Evolutionary conservation across 2,329 filamentous ascomycete genomes (phyloP), one percentile per base, ranked within the genome.

Genomic region (Xylariales sp.): DNA sequence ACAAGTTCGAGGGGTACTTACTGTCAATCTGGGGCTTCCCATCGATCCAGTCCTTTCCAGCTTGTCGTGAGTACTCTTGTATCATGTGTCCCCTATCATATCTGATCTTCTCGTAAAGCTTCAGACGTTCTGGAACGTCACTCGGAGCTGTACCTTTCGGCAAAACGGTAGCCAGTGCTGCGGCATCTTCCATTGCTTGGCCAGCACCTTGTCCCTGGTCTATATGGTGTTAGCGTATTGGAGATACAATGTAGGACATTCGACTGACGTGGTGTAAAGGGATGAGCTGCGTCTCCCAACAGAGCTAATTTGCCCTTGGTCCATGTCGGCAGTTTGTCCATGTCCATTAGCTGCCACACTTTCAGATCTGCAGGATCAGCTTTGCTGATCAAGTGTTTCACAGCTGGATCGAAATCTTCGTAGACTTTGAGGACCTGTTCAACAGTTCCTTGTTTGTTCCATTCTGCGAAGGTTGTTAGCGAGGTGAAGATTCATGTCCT

Each of bases 111-210:
- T 84, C 64, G 50, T 84, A 84, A 0, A 86, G 61, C 40, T 66
- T 64, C 6, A 86, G 60, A 1, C 81, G 68, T 6, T 74, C 71
- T 0, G 71, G 60, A 0, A 86, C 61, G 0, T 79, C 73, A 0
- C 63, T 56, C 0, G 54, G 46, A 0, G 53, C 42, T 0, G 72
- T 73, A 0, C 69, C 71, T 0, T 50, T 47, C 0, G 72, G 70
- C 0, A 86, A 62, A 5, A 86, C 64, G 2, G 74, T 71, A 1
- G 68, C 71, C 1, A 87, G 54, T 0, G 79, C 71, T 0, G 73
- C 75, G 0, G 74, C 81, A 46, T 87, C 83, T 54, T 87, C 82
- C 31, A 86, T 84, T 0, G 83, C 82, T 43, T 76, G 66, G 0
- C 63, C 79, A 7, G 73, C 82, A n/a, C 51, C 51, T 42, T 54